Evolutionary conservation across 495 filamentous ascomycete species (phyloP), one percentile per base, ranked within the genome.

Genomic region (Aspergillus wentii): DNA sequence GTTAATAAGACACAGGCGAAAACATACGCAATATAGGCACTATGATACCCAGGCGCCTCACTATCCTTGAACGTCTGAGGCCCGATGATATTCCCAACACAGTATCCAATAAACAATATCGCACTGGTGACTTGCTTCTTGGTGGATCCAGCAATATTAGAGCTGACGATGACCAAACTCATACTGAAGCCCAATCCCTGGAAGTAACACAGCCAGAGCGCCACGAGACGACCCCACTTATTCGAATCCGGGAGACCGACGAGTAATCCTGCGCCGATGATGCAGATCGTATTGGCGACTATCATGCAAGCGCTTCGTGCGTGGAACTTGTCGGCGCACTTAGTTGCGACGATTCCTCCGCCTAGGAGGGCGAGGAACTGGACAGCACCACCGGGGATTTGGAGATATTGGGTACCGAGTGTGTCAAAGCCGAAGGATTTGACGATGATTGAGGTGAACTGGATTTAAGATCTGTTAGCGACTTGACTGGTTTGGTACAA

Each of bases 231-330:
- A 0, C 67, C 69, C 74, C 73, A 77, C 56, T 64, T 70, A 25
- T 74, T 65, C 0, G 69, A 68, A 11, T 53, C 56, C 6, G 64
- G 67, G 30, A 75, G 71, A 17, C 59, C 58, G 6, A 75, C 53
- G 4, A 77, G 72, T 2, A 84, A 58, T 6, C 58, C 69, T 0
- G 79, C 66, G 5, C 80, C 78, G 3, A 83, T 54, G 16, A 75
- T 66, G 52, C 79, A 72, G 17, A 75, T 74, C 0, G 76, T 25
- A 23, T 80, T 72, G n/a, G 62, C 51, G 20, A 62, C 28, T 8
- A 63, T 54, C 50, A 64, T 62, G 31, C 52, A 55, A 1, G 56
- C 48, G 8, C 43, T 51, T 26, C 61, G 33, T 2, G 58, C 34
- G 46, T 66, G 52, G 43, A 64, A 53, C 31, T 48, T 43, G 30